Evolutionary conservation across 306 rosid species (phyloP).

Genomic region (Phaseolus lunatus): DNA sequence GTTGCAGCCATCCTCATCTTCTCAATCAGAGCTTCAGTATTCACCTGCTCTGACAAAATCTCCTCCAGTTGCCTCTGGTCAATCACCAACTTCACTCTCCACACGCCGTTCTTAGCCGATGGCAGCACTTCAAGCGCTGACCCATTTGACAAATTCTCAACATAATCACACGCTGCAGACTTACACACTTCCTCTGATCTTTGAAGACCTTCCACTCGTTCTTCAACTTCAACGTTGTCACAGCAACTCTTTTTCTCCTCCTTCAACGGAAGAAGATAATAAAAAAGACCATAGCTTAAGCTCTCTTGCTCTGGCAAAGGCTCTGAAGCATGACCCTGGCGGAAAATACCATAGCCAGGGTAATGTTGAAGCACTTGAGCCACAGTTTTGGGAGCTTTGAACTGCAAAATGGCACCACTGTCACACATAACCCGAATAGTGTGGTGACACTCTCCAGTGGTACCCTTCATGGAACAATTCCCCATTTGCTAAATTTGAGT

Average conservation of each 20-base stretch:
- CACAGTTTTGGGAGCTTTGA: constrained; percentile 66
- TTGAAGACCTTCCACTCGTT: constrained; percentile 13
- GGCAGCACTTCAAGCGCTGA: constrained; percentile 67
- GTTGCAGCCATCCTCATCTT: constrained; percentile 74
- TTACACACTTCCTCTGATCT: constrained; percentile 35
- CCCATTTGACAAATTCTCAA: constrained; percentile 53
- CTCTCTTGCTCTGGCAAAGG: constrained; percentile 55
- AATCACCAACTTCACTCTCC: constrained; percentile 72
- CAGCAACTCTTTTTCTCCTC: neutral
- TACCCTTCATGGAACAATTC: constrained; percentile 67
- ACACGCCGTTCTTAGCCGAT: constrained; percentile 61
- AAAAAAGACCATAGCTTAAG: constrained; percentile 56
- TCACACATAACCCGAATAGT: constrained; percentile 65
- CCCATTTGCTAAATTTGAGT: constrained; percentile 62
- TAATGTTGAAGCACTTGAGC: constrained; percentile 57
- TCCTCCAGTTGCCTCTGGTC: constrained; percentile 66
- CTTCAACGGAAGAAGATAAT: constrained; percentile 71
- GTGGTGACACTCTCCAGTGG: constrained; percentile 59
- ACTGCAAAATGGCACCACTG: constrained; percentile 61
- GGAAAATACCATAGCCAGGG: constrained; percentile 65
- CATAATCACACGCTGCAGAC: constrained; percentile 50
- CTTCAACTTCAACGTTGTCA: constrained; percentile 3
- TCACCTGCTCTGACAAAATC: constrained; percentile 69
- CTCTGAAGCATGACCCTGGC: constrained; percentile 53
- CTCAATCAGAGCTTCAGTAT: constrained; percentile 70